Evolutionary conservation across 768 basidiomycete species (phyloP).

Genomic region (Clitopilus passeckerianus): DNA sequence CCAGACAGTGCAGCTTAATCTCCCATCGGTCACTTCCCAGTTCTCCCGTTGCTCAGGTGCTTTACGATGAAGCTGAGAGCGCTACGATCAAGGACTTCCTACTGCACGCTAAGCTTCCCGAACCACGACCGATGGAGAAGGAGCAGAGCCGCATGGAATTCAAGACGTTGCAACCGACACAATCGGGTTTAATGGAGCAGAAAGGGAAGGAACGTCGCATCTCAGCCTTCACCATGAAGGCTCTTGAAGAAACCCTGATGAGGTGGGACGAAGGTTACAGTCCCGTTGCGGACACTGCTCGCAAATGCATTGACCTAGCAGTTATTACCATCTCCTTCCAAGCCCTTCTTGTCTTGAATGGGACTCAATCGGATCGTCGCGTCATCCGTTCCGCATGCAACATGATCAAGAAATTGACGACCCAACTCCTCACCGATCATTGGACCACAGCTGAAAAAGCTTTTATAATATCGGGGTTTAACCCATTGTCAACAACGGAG

Average conservation of each 20-base stretch:
- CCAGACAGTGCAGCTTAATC: slow-evolving; percentile 38
- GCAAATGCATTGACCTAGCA: slow-evolving; percentile 65
- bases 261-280: slow-evolving; percentile 44
- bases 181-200: slow-evolving; percentile 47
- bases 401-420: slow-evolving; percentile 25
- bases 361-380: slow-evolving; percentile 51
- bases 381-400: slow-evolving; percentile 64
- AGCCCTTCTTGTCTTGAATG: slow-evolving; percentile 58
- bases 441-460: slow-evolving; percentile 66
- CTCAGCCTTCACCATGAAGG: slow-evolving; percentile 58
- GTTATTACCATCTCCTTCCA: slow-evolving; percentile 68
- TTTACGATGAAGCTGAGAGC: slow-evolving; percentile 55
- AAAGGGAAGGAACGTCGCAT: slow-evolving; percentile 62
- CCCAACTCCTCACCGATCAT: slow-evolving; percentile 34
- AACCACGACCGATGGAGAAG: slow-evolving; percentile 14
- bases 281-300: slow-evolving; percentile 57
- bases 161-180: slow-evolving; percentile 23
- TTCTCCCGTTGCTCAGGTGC: slow-evolving; percentile 54
- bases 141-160: too few relatives aligned
- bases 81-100: slow-evolving; percentile 66
- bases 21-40: slow-evolving; percentile 63
- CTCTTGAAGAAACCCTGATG: slow-evolving; percentile 43
- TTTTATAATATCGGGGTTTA: slow-evolving; percentile 59
- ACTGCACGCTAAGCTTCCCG: slow-evolving; percentile 58
- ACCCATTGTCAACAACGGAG: slow-evolving; percentile 48